Conservation (phyloP, 1,284 basidiomycete genomes). For the Coniophora puteana region DNA sequence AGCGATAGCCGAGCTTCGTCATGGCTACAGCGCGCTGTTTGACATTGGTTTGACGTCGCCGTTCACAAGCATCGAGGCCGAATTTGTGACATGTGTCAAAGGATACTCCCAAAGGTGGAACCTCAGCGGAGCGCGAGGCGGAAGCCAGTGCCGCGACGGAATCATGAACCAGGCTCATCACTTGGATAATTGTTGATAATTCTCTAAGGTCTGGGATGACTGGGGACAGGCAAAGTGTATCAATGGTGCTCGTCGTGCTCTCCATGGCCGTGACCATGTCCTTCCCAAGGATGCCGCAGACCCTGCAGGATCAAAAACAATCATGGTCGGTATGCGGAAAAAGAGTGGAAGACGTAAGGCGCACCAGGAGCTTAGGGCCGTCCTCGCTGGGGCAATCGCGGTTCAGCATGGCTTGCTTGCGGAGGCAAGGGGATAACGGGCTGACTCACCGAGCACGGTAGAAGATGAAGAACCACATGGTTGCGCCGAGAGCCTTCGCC, state of each 20-base stretch:
- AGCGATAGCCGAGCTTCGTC: too few species aligned
- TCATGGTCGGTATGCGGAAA: not conserved
- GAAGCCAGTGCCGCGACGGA: too few species aligned
- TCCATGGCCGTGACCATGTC: constrained; percentile 46
- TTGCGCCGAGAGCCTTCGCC: constrained; percentile 82
- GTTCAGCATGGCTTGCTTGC: constrained; percentile 4
- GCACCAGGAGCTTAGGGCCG: constrained; percentile 68
- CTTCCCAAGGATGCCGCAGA: constrained; percentile 54
- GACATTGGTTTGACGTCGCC: too few species aligned
- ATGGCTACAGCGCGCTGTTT: too few species aligned
- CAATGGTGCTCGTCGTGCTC: constrained; percentile 30
- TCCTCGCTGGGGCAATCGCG: constrained; percentile 54
- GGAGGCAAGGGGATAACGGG: constrained; percentile 3
- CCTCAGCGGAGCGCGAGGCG: too few species aligned
- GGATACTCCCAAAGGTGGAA: too few species aligned
- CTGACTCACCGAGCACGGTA: constrained; percentile 81
- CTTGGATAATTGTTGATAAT: too few species aligned
- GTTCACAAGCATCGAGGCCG: too few species aligned
- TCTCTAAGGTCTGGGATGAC: too few species aligned
- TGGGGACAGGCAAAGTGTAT: too few species aligned
- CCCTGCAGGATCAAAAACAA: constrained; percentile 34
- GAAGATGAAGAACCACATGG: constrained; percentile 99
- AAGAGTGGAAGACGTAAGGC: constrained; percentile 9
- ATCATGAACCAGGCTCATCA: too few species aligned
- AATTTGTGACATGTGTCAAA: too few species aligned